Percentiles rank a stretch among this genome's conserved stretches.
These are phyloP conservation scores for Camellia granthamiana DNA, from an alignment of 148 eudicot genomes.

Conservation along the genomic window DNA sequence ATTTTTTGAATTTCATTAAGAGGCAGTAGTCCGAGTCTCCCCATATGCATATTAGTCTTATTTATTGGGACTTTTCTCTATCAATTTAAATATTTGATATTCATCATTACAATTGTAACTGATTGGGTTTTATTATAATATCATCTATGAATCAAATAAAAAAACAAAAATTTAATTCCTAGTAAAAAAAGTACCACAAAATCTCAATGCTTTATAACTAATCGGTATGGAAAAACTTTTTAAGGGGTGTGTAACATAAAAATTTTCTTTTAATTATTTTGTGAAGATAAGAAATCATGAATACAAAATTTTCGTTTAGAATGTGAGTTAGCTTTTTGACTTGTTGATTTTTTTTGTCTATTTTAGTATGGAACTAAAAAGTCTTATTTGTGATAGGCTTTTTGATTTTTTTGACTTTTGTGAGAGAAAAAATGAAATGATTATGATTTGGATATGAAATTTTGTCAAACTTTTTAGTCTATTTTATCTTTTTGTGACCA, in stretches of 20 bases:
- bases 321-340: not conserved
- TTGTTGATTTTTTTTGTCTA: not conserved
- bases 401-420: not conserved
- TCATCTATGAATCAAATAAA: not conserved
- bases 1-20: not conserved
- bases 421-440: not conserved
- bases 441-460: not conserved
- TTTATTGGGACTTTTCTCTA: not conserved
- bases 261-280: not conserved
- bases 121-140: not conserved
- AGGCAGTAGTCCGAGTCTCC: not conserved
- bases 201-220: not conserved
- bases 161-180: not conserved
- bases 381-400: not conserved
- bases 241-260: not conserved
- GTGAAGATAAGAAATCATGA: not conserved
- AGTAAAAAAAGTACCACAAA: not conserved
- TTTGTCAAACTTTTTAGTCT: not conserved
- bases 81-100: not conserved
- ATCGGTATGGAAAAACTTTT: not conserved
- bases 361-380: not conserved
- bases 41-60: not conserved
- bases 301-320: not conserved
- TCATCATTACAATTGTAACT: not conserved
- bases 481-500: not conserved